phyloP scores from a whole-genome alignment of 2,329 filamentous ascomycete species.

The Alternaria solani region DNA sequence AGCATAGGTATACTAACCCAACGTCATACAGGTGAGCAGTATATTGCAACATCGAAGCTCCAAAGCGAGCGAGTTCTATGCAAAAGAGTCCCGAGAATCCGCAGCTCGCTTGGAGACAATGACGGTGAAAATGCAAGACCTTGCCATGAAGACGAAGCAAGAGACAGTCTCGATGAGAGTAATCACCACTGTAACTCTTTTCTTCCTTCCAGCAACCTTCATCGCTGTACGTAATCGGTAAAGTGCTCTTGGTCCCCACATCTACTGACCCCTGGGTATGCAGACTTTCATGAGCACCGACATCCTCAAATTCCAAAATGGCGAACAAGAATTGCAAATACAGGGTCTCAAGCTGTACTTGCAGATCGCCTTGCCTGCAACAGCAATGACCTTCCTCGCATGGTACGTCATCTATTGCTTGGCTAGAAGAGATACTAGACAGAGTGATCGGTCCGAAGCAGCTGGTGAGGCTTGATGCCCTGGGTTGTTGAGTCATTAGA shows the following conservation, averaged over 20 bases:
- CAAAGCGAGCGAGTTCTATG: constrained; percentile 38
- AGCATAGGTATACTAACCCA: background rate
- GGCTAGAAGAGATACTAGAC: constrained; percentile 21
- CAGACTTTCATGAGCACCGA: constrained; percentile 56
- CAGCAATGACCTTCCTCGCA: constrained; percentile 43
- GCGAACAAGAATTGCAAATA: constrained; percentile 19
- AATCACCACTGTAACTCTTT: constrained; percentile 54
- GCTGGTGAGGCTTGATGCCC: background rate
- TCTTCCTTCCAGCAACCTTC: constrained; percentile 56
- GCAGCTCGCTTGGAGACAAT: constrained; percentile 43
- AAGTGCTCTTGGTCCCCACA: background rate
- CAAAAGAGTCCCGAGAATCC: constrained; percentile 26
- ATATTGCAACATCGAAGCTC: constrained; percentile 48
- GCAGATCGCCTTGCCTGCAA: constrained; percentile 47
- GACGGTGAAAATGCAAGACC: constrained; percentile 34
- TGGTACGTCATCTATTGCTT: constrained; percentile 48
- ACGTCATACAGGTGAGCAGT: constrained; percentile 34
- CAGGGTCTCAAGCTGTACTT: constrained; percentile 43
- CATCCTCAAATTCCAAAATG: constrained; percentile 40
- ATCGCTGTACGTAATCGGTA: constrained; percentile 47
- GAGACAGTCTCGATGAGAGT: constrained; percentile 55
- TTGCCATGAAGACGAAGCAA: constrained; percentile 49
- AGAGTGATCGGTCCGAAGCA: background rate
- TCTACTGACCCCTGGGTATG: background rate
- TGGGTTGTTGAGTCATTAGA: background rate